A percentile compares a stretch with the other conserved stretches of the same genome.
phyloP scores from a whole-genome alignment of 1,139 yeast genomes.

The Schwanniomyces etchellsii region DNA sequence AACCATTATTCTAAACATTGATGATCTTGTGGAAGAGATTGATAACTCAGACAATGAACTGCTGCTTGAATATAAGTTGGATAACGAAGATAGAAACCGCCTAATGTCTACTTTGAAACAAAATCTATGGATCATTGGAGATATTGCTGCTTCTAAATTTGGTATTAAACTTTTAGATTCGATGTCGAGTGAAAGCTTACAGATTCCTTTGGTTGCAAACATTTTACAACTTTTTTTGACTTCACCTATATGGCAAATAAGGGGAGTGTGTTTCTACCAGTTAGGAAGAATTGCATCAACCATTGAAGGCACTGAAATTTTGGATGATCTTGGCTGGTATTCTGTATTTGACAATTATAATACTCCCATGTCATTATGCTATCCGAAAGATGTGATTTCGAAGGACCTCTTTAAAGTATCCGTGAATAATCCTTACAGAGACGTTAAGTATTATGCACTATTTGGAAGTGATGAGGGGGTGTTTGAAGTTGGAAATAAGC shows the following conservation, averaged over 20 bases:
- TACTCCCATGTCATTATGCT: slow-evolving; percentile 50
- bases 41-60: slow-evolving; percentile 3
- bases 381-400: slow-evolving; percentile 32
- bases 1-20: slow-evolving; percentile 18
- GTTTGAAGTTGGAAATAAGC: slow-evolving; percentile 5
- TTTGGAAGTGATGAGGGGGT: slow-evolving; percentile 13
- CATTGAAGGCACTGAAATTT: slow-evolving; percentile 75
- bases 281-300: slow-evolving; percentile 73
- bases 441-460: slow-evolving; percentile 23
- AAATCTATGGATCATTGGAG: slow-evolving; percentile 83
- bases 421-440: slow-evolving; percentile 27
- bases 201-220: slow-evolving; percentile 41
- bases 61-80: slow-evolving; percentile 2
- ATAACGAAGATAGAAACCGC: slow-evolving; percentile 1
- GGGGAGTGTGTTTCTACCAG: slow-evolving; percentile 74
- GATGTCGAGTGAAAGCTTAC: neutral
- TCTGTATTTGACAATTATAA: slow-evolving; percentile 51
- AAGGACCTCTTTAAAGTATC: slow-evolving; percentile 18
- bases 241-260: slow-evolving; percentile 57
- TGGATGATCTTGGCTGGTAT: slow-evolving; percentile 78
- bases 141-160: slow-evolving; percentile 61
- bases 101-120: slow-evolving; percentile 44
- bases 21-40: slow-evolving; percentile 6
- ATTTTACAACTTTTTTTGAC: slow-evolving; percentile 35
- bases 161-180: slow-evolving; percentile 70